Percentiles rank a stretch among this genome's conserved stretches.
Conservation (phyloP, 148 eudicot species). For the Gaultheria prostrata region DNA sequence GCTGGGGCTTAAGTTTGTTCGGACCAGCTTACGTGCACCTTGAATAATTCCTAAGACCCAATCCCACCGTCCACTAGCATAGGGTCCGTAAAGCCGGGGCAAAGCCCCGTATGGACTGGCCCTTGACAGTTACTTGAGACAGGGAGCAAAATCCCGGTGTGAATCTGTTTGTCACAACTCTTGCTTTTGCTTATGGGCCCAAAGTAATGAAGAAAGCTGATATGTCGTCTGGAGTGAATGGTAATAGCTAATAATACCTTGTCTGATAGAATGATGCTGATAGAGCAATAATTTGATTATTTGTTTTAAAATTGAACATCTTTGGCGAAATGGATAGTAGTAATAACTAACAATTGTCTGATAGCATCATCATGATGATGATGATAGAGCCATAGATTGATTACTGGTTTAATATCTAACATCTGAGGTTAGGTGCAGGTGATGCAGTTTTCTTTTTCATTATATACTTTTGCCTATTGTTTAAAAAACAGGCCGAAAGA, state of each 20-base stretch:
- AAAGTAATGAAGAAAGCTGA: background rate
- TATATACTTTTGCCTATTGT: background rate
- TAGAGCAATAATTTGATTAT: background rate
- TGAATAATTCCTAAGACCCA: too few relatives aligned
- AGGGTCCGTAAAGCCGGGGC: too few relatives aligned
- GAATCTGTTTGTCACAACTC: background rate
- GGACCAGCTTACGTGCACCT: too few relatives aligned
- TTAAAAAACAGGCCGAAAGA: background rate
- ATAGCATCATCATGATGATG: background rate
- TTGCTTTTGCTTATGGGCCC: background rate
- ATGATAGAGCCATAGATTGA: background rate
- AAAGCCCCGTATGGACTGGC: too few relatives aligned
- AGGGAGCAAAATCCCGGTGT: too few relatives aligned
- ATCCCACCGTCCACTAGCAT: too few relatives aligned
- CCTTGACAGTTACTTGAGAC: too few relatives aligned
- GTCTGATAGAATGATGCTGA: slow-evolving; percentile 1
- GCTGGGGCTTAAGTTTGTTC: background rate
- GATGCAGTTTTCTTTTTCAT: background rate
- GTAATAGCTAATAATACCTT: slow-evolving; percentile 6
- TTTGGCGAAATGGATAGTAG: background rate
- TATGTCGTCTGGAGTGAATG: background rate
- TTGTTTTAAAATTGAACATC: background rate
- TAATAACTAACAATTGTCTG: background rate
- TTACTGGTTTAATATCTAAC: background rate
- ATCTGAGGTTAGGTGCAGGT: background rate